These are phyloP conservation scores for Phytophthora aleatoria DNA, from an alignment of 352 stramenopile species.

Conservation along the genomic window DNA sequence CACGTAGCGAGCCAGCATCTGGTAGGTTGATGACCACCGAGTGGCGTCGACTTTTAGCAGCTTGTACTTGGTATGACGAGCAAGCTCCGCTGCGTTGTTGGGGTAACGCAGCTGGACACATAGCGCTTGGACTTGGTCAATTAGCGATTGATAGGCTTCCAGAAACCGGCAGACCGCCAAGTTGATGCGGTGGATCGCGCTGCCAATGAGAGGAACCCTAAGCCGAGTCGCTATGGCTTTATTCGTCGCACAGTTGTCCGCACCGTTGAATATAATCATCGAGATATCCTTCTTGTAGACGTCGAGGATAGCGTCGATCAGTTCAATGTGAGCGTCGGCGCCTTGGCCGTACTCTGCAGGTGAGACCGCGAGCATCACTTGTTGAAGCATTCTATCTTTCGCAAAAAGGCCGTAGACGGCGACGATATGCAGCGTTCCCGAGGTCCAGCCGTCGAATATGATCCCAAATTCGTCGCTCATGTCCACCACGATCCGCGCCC, in stretches of 20 bases:
- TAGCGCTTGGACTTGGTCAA: too few species aligned
- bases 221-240: background rate
- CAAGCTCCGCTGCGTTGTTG: conserved; percentile 6
- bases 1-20: conserved; percentile 9
- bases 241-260: background rate
- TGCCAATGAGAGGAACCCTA: background rate
- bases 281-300: background rate
- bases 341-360: background rate
- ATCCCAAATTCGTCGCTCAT: too few species aligned
- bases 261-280: background rate
- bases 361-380: background rate
- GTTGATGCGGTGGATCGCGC: too few species aligned
- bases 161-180: too few species aligned
- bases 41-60: background rate
- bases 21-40: conserved; percentile 1
- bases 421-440: too few species aligned
- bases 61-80: background rate
- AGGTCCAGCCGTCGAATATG: too few species aligned
- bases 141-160: too few species aligned
- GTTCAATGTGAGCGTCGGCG: conserved; percentile 3
- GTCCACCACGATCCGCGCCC: too few species aligned
- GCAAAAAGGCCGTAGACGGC: conserved; percentile 1
- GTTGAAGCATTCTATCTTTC: background rate
- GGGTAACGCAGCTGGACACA: background rate
- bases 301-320: background rate